Percentiles rank a stretch among this genome's conserved stretches.
phyloP scores from a whole-genome alignment of 495 filamentous ascomycete genomes.

The Ascodesmis nigricans region DNA sequence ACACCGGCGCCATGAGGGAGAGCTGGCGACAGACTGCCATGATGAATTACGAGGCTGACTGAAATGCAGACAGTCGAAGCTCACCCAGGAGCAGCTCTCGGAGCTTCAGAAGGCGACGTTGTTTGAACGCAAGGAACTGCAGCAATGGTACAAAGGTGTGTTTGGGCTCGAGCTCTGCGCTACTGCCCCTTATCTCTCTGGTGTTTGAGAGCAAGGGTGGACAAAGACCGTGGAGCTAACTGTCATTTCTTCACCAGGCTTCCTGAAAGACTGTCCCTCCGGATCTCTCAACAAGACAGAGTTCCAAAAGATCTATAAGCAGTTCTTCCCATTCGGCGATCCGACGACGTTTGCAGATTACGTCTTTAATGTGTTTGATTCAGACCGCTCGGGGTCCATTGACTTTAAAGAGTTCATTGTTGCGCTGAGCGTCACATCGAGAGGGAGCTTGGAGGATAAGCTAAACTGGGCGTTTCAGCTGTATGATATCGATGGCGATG shows the following conservation, averaged over 20 bases:
- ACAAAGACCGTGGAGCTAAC: too few species aligned
- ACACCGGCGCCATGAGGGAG: too few species aligned
- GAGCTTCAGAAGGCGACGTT: slow-evolving; percentile 92
- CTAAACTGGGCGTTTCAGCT: slow-evolving; percentile 98
- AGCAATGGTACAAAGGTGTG: slow-evolving; percentile 99
- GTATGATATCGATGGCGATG: slow-evolving; percentile 97
- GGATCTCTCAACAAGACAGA: slow-evolving; percentile 93
- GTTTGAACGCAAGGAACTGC: slow-evolving; percentile 98
- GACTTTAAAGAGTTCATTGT: slow-evolving; percentile 99
- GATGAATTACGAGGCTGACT: too few species aligned
- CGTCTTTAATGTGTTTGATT: slow-evolving; percentile 97
- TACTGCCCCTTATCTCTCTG: too few species aligned
- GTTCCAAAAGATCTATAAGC: slow-evolving; percentile 98
- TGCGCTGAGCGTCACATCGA: slow-evolving; percentile 84
- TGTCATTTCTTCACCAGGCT: too few species aligned
- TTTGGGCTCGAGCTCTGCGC: too few species aligned
- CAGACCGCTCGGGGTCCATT: slow-evolving; percentile 88
- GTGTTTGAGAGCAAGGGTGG: too few species aligned
- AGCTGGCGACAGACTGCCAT: too few species aligned
- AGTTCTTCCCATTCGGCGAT: slow-evolving; percentile 98
- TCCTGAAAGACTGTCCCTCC: slow-evolving; percentile 91
- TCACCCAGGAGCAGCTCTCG: slow-evolving; percentile 78
- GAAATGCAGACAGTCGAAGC: slow-evolving; percentile 85
- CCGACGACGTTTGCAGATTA: slow-evolving; percentile 94
- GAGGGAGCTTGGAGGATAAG: slow-evolving; percentile 98